These are phyloP conservation scores for Penicillium parvum DNA, from an alignment of 495 filamentous ascomycete species.

Conservation along the genomic window DNA sequence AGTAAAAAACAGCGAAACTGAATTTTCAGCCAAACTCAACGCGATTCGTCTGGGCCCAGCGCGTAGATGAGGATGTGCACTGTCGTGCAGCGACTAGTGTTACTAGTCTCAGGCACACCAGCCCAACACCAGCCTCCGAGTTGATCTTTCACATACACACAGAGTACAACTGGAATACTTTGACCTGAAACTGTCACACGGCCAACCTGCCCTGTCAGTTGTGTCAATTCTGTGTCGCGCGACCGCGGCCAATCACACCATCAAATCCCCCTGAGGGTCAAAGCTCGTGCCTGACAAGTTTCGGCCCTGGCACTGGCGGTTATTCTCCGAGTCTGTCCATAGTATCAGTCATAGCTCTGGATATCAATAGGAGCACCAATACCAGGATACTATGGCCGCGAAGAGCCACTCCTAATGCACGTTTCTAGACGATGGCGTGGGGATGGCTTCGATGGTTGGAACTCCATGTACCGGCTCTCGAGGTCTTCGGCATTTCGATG, in stretches of 20 bases:
- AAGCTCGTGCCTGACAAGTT: constrained; percentile 9
- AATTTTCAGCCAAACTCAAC: constrained; percentile 1
- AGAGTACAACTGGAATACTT: too few species aligned
- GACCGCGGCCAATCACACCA: constrained; percentile 7
- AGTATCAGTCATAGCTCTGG: too few species aligned
- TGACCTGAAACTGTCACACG: background rate
- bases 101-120: too few species aligned
- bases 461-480: background rate
- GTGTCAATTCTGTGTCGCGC: constrained; percentile 8
- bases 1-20: constrained; percentile 1
- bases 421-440: background rate
- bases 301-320: background rate
- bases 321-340: too few species aligned
- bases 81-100: too few species aligned
- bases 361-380: too few species aligned
- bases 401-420: too few species aligned
- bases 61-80: constrained; percentile 23
- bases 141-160: background rate
- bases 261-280: background rate
- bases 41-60: constrained; percentile 6
- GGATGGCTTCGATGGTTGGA: background rate
- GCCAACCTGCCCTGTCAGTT: background rate
- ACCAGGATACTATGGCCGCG: too few species aligned
- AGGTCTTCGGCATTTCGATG: background rate
- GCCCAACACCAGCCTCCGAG: constrained; percentile 12